These are phyloP conservation scores for Fusarium transvaalense DNA, from an alignment of 2,329 filamentous ascomycete species.

Conservation along the genomic window DNA sequence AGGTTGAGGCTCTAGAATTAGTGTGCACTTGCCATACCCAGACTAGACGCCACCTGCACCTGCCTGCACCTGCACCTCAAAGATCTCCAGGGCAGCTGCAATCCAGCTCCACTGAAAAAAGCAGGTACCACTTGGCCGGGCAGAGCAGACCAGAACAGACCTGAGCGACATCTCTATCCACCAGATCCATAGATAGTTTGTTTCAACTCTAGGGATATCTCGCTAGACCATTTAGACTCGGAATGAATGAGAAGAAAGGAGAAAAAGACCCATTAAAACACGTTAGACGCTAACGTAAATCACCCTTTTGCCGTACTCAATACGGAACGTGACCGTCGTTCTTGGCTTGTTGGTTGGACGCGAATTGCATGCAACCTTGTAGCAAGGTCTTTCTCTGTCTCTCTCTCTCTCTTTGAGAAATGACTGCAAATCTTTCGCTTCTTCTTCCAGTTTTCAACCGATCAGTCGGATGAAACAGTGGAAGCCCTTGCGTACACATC, in stretches of 20 bases:
- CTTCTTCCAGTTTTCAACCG: background rate
- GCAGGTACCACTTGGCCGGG: conserved; percentile 7
- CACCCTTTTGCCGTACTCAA: conserved; percentile 22
- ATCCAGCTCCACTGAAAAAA: background rate
- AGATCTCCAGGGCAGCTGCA: conserved; percentile 25
- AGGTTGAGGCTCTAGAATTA: conserved; percentile 28
- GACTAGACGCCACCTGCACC: background rate
- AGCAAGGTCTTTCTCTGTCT: background rate
- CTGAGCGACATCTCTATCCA: conserved; percentile 16
- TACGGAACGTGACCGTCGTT: conserved; percentile 21
- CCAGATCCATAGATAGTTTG: conserved; percentile 25
- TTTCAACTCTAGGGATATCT: conserved; percentile 23
- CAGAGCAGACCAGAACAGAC: background rate
- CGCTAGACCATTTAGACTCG: conserved; percentile 7
- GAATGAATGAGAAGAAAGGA: conserved; percentile 21
- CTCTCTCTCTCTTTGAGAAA: background rate
- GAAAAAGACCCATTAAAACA: conserved; percentile 4
- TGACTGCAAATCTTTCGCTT: conserved; percentile 4
- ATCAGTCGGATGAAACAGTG: conserved; percentile 30
- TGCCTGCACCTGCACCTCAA: conserved; percentile 1
- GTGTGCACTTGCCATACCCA: conserved; percentile 2
- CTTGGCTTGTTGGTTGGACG: conserved; percentile 21
- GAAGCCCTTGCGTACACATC: background rate
- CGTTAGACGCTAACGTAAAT: conserved; percentile 16
- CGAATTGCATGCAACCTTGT: conserved; percentile 2